phyloP scores from a whole-genome alignment of 257 asterid species.

The Penstemon davidsonii region DNA sequence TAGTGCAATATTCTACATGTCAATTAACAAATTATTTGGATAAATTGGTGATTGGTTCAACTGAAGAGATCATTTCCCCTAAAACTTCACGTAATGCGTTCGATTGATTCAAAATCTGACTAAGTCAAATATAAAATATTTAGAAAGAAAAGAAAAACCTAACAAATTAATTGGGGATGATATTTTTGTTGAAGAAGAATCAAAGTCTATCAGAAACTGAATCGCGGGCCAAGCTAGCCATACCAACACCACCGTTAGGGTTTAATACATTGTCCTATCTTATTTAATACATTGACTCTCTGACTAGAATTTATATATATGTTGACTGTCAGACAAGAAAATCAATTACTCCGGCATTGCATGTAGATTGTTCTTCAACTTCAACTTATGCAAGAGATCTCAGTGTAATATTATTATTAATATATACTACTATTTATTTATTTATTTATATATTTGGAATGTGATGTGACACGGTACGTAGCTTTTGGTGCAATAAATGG shows the following conservation, averaged over 20 bases:
- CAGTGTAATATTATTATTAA: background rate
- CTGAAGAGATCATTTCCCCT: too few relatives aligned
- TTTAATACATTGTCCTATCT: conserved; percentile 27
- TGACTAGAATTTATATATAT: conserved; percentile 26
- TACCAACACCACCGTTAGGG: conserved; percentile 26
- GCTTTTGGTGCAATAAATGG: conserved; percentile 22
- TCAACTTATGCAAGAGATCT: background rate
- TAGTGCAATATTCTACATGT: too few relatives aligned
- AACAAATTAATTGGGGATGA: background rate
- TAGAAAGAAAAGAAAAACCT: background rate
- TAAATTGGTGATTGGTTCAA: too few relatives aligned
- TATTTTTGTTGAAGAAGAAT: too few relatives aligned
- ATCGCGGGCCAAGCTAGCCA: conserved; percentile 5
- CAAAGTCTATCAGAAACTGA: background rate
- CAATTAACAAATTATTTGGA: too few relatives aligned
- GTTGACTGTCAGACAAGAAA: conserved; percentile 39
- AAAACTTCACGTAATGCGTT: too few relatives aligned
- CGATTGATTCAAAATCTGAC: too few relatives aligned
- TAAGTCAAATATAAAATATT: too few relatives aligned
- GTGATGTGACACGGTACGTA: background rate
- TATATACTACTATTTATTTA: background rate
- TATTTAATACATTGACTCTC: conserved; percentile 39
- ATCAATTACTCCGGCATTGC: conserved; percentile 18
- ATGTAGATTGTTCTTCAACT: background rate
- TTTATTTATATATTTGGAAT: background rate